phyloP scores from a whole-genome alignment of 306 rosid species.

The Lupinus albus region DNA sequence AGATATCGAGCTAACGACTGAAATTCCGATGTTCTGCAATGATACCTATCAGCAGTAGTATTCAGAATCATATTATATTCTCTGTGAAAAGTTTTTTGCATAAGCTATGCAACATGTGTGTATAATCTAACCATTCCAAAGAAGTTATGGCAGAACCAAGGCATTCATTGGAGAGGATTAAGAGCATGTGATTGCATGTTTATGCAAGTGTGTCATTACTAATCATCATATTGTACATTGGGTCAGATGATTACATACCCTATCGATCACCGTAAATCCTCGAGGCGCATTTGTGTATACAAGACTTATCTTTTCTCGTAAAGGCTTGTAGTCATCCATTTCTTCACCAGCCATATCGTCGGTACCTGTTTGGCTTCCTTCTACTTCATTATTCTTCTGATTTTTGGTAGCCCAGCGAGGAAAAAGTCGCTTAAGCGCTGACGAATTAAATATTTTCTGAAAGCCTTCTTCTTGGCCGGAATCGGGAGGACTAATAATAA shows the following conservation, averaged over 20 bases:
- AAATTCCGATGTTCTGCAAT: not conserved
- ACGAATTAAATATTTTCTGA: slow-evolving; percentile 47
- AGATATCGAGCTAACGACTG: not conserved
- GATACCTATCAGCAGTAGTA: not conserved
- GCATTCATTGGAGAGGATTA: not conserved
- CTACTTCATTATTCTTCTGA: slow-evolving; percentile 38
- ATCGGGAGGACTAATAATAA: slow-evolving; percentile 58
- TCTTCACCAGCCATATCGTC: slow-evolving; percentile 64
- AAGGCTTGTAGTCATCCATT: slow-evolving; percentile 64
- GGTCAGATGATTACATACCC: slow-evolving; percentile 51
- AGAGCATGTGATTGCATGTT: not conserved
- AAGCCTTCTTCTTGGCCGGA: slow-evolving; percentile 39
- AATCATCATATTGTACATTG: not conserved
- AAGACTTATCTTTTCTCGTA: slow-evolving; percentile 57
- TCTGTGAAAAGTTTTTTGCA: not conserved
- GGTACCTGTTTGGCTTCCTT: slow-evolving; percentile 36
- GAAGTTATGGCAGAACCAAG: not conserved
- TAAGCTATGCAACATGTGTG: slow-evolving; percentile 1
- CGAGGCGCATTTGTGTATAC: slow-evolving; percentile 76
- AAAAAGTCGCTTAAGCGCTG: slow-evolving; percentile 42
- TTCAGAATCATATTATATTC: slow-evolving; percentile 2
- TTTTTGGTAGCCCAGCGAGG: slow-evolving; percentile 44
- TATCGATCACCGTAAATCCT: slow-evolving; percentile 69
- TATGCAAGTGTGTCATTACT: slow-evolving; percentile 2
- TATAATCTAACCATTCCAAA: not conserved